phyloP scores from a whole-genome alignment of 306 rosid species.

The Dalbergia cultrata region DNA sequence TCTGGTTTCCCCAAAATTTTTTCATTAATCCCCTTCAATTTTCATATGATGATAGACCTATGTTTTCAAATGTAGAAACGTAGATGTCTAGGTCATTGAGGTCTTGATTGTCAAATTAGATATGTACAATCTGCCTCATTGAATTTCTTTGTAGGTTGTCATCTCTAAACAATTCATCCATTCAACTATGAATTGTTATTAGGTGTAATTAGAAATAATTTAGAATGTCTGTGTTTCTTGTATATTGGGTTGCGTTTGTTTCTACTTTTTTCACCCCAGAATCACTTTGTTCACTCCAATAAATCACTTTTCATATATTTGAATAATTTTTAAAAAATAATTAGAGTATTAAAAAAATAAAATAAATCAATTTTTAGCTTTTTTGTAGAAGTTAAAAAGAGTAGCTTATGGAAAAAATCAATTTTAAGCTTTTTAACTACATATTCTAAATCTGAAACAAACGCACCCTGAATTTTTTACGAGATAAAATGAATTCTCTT shows the following conservation, averaged over 20 bases:
- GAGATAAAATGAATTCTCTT: constrained; percentile 17
- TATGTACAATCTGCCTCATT: constrained; percentile 23
- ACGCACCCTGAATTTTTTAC: neutral
- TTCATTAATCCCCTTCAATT: constrained; percentile 15
- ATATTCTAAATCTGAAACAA: no score
- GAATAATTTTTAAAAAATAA: no score
- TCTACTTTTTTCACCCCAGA: no score
- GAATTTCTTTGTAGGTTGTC: constrained; percentile 13
- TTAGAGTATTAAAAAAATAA: no score
- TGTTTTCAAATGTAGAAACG: neutral
- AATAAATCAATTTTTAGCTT: no score
- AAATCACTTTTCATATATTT: no score
- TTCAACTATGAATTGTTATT: constrained; percentile 32
- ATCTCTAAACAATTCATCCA: constrained; percentile 33
- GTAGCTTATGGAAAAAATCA: no score
- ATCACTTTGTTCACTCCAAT: no score
- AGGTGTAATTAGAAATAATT: constrained; percentile 17
- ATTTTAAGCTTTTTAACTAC: no score
- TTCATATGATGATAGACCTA: constrained; percentile 11
- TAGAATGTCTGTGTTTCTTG: neutral
- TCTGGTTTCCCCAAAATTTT: constrained; percentile 14
- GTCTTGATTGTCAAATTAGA: neutral
- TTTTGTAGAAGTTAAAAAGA: no score
- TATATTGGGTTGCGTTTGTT: no score
- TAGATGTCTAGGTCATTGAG: neutral